A percentile compares a stretch with the other conserved stretches of the same genome.
Evolutionary conservation across 176 grass and related monocot species (phyloP).

Genomic region (Rhynchospora pubera): DNA sequence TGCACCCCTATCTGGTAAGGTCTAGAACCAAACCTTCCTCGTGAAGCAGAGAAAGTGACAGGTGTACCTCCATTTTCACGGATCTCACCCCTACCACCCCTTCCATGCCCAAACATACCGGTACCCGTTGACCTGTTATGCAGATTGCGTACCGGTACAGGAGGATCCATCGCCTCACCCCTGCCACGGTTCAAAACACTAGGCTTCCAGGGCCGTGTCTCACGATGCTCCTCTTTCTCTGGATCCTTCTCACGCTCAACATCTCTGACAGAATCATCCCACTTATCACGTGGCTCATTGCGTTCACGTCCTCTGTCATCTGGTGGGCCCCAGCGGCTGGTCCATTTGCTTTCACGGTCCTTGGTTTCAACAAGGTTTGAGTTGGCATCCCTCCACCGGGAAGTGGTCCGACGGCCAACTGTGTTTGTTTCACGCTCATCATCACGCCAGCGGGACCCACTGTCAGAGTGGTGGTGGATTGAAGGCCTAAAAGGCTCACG

Average conservation of each 20-base stretch:
- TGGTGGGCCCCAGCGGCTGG: conserved; percentile 53
- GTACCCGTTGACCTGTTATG: conserved; percentile 5
- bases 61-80: conserved; percentile 22
- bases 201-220: conserved; percentile 66
- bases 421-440: conserved; percentile 92
- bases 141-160: conserved; percentile 31
- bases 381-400: conserved; percentile 61
- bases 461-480: conserved; percentile 43
- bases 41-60: conserved; percentile 34
- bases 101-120: conserved; percentile 55
- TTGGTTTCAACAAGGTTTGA: conserved; percentile 71
- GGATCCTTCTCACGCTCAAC: conserved; percentile 63
- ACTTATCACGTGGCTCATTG: conserved; percentile 72
- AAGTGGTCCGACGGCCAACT: conserved; percentile 41
- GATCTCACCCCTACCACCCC: conserved; percentile 53
- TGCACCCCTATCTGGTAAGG: conserved; percentile 28
- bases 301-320: conserved; percentile 32
- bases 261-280: conserved; percentile 61
- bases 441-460: conserved; percentile 78
- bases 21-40: conserved; percentile 58
- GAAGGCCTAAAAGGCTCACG: conserved; percentile 67
- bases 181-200: conserved; percentile 52
- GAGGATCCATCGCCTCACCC: conserved; percentile 53
- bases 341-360: conserved; percentile 86
- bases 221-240: conserved; percentile 35